phyloP scores from a whole-genome alignment of 2,329 filamentous ascomycete species.

The Pseudogymnoascus pannorum region DNA sequence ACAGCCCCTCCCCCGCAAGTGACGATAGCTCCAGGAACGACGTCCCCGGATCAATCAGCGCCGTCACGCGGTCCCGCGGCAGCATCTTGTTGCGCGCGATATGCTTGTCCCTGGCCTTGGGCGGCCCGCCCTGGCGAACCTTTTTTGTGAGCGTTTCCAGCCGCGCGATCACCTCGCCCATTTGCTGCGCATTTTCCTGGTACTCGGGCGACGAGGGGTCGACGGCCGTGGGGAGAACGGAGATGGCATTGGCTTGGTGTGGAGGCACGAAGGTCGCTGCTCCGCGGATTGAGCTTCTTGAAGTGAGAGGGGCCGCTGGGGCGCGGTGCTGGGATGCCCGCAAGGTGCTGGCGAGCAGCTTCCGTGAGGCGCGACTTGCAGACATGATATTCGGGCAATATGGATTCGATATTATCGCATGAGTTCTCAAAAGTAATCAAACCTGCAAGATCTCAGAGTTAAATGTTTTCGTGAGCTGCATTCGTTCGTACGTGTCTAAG shows the following conservation, averaged over 20 bases:
- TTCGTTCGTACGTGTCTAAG: neutral
- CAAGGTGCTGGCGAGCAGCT: conserved; percentile 38
- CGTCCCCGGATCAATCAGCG: conserved; percentile 80
- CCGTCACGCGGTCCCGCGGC: conserved; percentile 78
- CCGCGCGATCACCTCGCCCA: conserved; percentile 63
- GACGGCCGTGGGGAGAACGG: conserved; percentile 66
- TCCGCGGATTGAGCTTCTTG: conserved; percentile 14
- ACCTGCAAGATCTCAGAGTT: conserved; percentile 3
- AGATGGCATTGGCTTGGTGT: conserved; percentile 77
- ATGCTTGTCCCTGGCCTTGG: conserved; percentile 83
- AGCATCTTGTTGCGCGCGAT: conserved; percentile 87
- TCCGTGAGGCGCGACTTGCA: conserved; percentile 39
- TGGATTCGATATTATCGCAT: neutral
- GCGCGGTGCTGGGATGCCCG: conserved; percentile 27
- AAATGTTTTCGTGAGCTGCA: neutral
- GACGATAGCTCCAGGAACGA: conserved; percentile 90
- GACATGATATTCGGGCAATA: conserved; percentile 36
- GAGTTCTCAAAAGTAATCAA: neutral
- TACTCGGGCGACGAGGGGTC: conserved; percentile 74
- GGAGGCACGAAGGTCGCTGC: conserved; percentile 73
- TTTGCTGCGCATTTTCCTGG: conserved; percentile 70
- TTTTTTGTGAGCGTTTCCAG: conserved; percentile 64
- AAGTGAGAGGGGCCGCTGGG: conserved; percentile 17
- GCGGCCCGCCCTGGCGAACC: conserved; percentile 68
- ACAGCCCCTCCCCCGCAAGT: conserved; percentile 80